phyloP scores from a whole-genome alignment of 2,329 filamentous ascomycete genomes.

The Decorospora gaudefroyi region DNA sequence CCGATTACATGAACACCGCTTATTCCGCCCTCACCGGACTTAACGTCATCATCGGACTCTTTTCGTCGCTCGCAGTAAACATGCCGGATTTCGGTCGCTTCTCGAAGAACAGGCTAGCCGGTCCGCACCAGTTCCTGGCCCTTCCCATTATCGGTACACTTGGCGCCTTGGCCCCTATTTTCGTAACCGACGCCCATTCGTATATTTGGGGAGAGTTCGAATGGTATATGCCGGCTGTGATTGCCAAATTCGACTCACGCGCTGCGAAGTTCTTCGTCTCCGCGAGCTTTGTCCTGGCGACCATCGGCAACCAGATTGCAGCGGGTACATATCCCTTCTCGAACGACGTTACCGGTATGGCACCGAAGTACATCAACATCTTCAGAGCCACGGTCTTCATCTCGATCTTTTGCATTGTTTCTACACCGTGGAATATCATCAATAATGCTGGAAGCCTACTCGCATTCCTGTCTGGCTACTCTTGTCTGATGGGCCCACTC shows the following conservation, averaged over 20 bases:
- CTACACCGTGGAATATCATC: slow-evolving; percentile 47
- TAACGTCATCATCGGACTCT: slow-evolving; percentile 57
- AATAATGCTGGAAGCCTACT: slow-evolving; percentile 44
- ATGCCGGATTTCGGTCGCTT: slow-evolving; percentile 55
- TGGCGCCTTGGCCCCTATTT: slow-evolving; percentile 55
- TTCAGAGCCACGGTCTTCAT: slow-evolving; percentile 44
- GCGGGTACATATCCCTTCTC: slow-evolving; percentile 48
- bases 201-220: slow-evolving; percentile 53
- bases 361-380: slow-evolving; percentile 46
- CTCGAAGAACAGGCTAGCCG: slow-evolving; percentile 49
- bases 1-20: slow-evolving; percentile 51
- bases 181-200: slow-evolving; percentile 54
- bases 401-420: slow-evolving; percentile 42
- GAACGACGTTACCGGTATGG: slow-evolving; percentile 43
- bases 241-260: slow-evolving; percentile 52
- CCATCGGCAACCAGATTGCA: slow-evolving; percentile 52
- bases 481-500: slow-evolving; percentile 46
- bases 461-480: slow-evolving; percentile 45
- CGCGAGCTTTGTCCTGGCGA: slow-evolving; percentile 50
- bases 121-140: slow-evolving; percentile 54
- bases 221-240: slow-evolving; percentile 57
- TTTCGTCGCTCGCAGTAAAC: slow-evolving; percentile 57
- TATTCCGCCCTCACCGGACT: slow-evolving; percentile 53
- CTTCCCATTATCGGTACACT: slow-evolving; percentile 55
- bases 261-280: slow-evolving; percentile 52